Conservation (phyloP, 352 stramenopile species). For the Phytopythium kandeliae region DNA sequence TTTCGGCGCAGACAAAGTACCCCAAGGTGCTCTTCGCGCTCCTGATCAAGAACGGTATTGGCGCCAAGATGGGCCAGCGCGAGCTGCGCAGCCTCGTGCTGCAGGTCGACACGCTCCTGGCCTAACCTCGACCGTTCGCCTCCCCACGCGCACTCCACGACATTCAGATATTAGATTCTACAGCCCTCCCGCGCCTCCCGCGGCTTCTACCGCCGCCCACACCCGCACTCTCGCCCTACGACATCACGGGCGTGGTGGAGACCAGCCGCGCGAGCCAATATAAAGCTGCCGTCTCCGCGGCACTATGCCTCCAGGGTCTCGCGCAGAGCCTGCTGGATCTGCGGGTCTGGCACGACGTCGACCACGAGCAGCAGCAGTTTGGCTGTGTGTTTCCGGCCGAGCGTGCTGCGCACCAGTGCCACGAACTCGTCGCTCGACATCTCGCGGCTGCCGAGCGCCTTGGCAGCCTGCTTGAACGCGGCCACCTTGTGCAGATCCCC, state of each 20-base stretch:
- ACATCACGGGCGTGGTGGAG: too few species aligned
- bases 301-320: slow-evolving; percentile 33
- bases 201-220: slow-evolving; percentile 30
- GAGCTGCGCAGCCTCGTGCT: slow-evolving; percentile 57
- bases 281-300: not conserved
- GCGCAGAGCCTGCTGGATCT: slow-evolving; percentile 55
- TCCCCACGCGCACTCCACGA: not conserved
- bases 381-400: slow-evolving; percentile 43
- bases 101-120: slow-evolving; percentile 52
- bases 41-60: slow-evolving; percentile 62
- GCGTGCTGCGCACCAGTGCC: slow-evolving; percentile 46
- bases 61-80: slow-evolving; percentile 40
- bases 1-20: slow-evolving; percentile 33
- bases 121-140: not conserved
- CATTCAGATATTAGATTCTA: slow-evolving; percentile 16
- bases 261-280: too few species aligned
- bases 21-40: slow-evolving; percentile 56
- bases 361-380: slow-evolving; percentile 61
- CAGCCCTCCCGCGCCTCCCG: slow-evolving; percentile 1
- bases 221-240: too few species aligned
- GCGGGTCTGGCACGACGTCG: slow-evolving; percentile 51
- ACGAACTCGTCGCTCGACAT: slow-evolving; percentile 65
- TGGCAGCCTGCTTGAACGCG: slow-evolving; percentile 65
- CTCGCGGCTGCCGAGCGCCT: slow-evolving; percentile 62
- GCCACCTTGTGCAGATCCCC: slow-evolving; percentile 39